Evolutionary conservation across 768 basidiomycete species (phyloP).

Genomic region (Lentinus brumalis): DNA sequence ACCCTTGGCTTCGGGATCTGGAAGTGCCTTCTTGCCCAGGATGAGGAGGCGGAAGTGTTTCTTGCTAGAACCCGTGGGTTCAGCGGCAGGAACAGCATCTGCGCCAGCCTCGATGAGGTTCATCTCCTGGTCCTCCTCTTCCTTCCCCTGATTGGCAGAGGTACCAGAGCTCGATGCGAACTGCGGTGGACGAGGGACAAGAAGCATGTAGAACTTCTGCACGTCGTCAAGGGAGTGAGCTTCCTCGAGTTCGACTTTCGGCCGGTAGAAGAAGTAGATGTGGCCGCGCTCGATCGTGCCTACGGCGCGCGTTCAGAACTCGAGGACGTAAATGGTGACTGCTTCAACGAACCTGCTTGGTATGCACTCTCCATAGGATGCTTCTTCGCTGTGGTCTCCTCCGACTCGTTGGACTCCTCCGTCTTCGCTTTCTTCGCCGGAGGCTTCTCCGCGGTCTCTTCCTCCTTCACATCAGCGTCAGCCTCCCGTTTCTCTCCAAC

Average conservation of each 20-base stretch:
- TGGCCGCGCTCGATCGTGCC: conserved; percentile 61
- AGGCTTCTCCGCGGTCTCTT: conserved; percentile 16
- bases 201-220: conserved; percentile 58
- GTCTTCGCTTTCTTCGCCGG: conserved; percentile 28
- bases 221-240: conserved; percentile 59
- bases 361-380: conserved; percentile 22
- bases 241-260: conserved; percentile 54
- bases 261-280: conserved; percentile 67
- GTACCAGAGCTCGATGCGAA: conserved; percentile 29
- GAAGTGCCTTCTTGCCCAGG: conserved; percentile 61
- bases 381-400: conserved; percentile 14
- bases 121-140: conserved; percentile 42
- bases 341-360: conserved; percentile 20
- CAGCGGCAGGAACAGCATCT: conserved; percentile 50
- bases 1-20: conserved; percentile 43
- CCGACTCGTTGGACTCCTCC: conserved; percentile 12
- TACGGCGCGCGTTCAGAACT: conserved; percentile 20
- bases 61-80: conserved; percentile 34
- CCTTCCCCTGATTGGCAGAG: conserved; percentile 10
- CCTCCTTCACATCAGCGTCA: conserved; percentile 11
- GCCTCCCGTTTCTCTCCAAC: conserved; percentile 25
- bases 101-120: conserved; percentile 44
- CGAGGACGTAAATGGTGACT: neutral
- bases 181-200: conserved; percentile 55
- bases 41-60: conserved; percentile 53